These are phyloP conservation scores for Vitis hybrid DNA, from an alignment of 177 flowering plant species.

Conservation along the genomic window DNA sequence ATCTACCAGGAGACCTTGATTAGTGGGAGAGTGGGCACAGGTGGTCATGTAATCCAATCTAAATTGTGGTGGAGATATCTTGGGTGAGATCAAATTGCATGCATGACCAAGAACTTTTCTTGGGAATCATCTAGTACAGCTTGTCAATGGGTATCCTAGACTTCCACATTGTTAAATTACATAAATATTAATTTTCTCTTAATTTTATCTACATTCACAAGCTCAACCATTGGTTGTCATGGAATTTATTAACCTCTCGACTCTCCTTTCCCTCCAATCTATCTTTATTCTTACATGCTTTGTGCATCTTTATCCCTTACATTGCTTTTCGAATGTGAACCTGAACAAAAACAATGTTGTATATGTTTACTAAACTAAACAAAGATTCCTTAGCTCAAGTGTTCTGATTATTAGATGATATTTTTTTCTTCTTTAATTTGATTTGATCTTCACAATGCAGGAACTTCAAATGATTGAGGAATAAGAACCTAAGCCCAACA, in stretches of 20 bases:
- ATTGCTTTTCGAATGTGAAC: background rate
- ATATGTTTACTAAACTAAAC: background rate
- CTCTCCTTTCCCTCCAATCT: background rate
- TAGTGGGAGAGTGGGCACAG: too few relatives aligned
- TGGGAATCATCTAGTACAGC: too few relatives aligned
- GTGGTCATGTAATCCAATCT: too few relatives aligned
- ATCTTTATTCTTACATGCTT: conserved; percentile 4
- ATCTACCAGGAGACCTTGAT: too few relatives aligned
- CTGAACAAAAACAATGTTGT: background rate
- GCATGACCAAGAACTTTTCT: too few relatives aligned
- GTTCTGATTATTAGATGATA: background rate
- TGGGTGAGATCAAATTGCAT: too few relatives aligned
- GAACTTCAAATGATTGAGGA: conserved; percentile 19
- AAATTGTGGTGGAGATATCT: too few relatives aligned
- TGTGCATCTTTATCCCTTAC: conserved; percentile 5
- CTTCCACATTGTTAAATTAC: too few relatives aligned
- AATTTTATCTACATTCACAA: background rate
- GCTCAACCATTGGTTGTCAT: background rate
- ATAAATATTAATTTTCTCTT: too few relatives aligned
- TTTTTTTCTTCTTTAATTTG: background rate
- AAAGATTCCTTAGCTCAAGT: background rate
- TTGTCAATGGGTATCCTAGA: too few relatives aligned
- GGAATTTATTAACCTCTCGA: background rate
- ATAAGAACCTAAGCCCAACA: conserved; percentile 20
- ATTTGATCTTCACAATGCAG: background rate